Conservation (phyloP, 495 filamentous ascomycete species). For the Apodospora peruviana region DNA sequence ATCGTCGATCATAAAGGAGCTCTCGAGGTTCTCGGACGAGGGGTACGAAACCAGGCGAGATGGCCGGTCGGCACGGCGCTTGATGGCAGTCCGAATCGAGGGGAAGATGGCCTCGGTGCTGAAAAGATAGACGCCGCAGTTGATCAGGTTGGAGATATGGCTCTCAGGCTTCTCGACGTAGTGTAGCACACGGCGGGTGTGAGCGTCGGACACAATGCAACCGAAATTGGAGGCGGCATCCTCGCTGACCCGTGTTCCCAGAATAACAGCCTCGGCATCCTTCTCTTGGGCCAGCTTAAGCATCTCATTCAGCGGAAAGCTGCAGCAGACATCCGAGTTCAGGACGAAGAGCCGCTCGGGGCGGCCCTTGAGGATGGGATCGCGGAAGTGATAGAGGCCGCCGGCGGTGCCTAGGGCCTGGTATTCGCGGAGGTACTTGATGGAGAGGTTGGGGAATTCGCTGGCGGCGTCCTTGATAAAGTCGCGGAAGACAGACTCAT, state of each 20-base stretch:
- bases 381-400: conserved; percentile 98
- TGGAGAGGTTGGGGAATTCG: conserved; percentile 82
- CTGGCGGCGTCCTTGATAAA: conserved; percentile 88
- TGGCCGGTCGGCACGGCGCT: conserved; percentile 87
- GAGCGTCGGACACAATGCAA: conserved; percentile 92
- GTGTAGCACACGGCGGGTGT: conserved; percentile 93
- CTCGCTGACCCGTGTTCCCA: conserved; percentile 87
- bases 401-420: conserved; percentile 93
- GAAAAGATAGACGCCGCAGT: conserved; percentile 99
- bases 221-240: conserved; percentile 95
- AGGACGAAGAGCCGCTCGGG: conserved; percentile 95
- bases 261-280: conserved; percentile 94
- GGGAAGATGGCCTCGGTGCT: conserved; percentile 94
- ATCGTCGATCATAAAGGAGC: conserved; percentile 69
- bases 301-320: conserved; percentile 95
- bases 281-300: conserved; percentile 87
- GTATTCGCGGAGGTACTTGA: conserved; percentile 97
- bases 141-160: conserved; percentile 97
- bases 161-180: conserved; percentile 99
- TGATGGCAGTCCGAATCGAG: conserved; percentile 90
- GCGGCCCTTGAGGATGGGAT: conserved; percentile 94
- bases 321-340: conserved; percentile 99
- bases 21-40: conserved; percentile 87
- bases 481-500: conserved; percentile 92
- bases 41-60: conserved; percentile 85